These are phyloP conservation scores for Coemansia sp. DNA, from an alignment of 192 early-diverging fungal species.

Conservation along the genomic window DNA sequence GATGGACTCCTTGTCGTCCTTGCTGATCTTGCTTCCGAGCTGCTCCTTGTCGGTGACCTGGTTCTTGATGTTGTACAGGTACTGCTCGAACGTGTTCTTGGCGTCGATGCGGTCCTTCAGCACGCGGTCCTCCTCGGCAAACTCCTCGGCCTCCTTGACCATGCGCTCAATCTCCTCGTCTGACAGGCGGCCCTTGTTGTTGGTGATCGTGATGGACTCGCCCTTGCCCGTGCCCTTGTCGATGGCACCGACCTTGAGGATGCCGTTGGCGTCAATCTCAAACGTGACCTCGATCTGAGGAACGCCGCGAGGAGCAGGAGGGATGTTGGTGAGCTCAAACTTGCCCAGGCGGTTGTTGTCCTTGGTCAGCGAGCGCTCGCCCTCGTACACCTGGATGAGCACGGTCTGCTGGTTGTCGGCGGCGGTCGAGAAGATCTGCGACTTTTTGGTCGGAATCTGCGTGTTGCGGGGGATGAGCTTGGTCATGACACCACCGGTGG, in stretches of 20 bases:
- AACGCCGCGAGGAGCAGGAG: slow-evolving; percentile 75
- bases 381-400: slow-evolving; percentile 74
- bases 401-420: slow-evolving; percentile 87
- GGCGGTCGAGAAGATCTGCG: slow-evolving; percentile 81
- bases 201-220: slow-evolving; percentile 96
- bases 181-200: slow-evolving; percentile 95
- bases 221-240: slow-evolving; percentile 98
- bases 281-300: slow-evolving; percentile 84
- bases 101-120: slow-evolving; percentile 88
- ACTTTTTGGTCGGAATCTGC: slow-evolving; percentile 79
- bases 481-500: slow-evolving; percentile 84
- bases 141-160: slow-evolving; percentile 94
- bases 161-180: slow-evolving; percentile 98
- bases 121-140: slow-evolving; percentile 85
- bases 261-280: slow-evolving; percentile 86
- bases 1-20: slow-evolving; percentile 90
- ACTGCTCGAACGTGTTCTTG: slow-evolving; percentile 91
- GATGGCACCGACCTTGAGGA: slow-evolving; percentile 87
- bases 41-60: slow-evolving; percentile 85
- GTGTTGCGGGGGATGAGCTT: slow-evolving; percentile 86
- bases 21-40: slow-evolving; percentile 82
- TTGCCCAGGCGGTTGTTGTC: slow-evolving; percentile 91
- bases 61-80: slow-evolving; percentile 87
- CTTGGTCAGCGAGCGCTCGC: slow-evolving; percentile 85
- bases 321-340: slow-evolving; percentile 80